These are phyloP conservation scores for Fraxinus baroniana DNA, from an alignment of 305 asterid genomes.

Conservation along the genomic window DNA sequence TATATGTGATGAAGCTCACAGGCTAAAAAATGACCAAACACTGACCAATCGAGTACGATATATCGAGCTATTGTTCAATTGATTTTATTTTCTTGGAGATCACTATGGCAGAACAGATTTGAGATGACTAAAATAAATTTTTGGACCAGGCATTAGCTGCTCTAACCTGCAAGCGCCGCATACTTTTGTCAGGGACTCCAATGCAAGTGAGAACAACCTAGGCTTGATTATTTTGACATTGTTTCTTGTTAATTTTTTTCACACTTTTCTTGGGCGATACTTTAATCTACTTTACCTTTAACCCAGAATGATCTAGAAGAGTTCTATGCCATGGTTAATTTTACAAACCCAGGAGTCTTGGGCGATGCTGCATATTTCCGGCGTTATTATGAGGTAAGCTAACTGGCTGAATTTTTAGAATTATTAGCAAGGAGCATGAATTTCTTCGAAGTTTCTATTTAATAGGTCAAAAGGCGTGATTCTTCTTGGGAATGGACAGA, in stretches of 20 bases:
- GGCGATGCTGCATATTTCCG: constrained; percentile 92
- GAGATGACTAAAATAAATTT: constrained; percentile 29
- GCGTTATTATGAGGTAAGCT: constrained; percentile 85
- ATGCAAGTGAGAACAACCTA: constrained; percentile 74
- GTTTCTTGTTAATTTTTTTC: constrained; percentile 14
- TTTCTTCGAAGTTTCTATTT: neutral
- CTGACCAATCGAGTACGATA: constrained; percentile 87
- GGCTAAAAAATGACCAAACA: constrained; percentile 94
- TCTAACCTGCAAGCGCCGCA: constrained; percentile 80
- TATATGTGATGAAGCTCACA: constrained; percentile 98
- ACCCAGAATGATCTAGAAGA: constrained; percentile 95
- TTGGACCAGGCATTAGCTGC: constrained; percentile 80
- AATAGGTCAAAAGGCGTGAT: neutral
- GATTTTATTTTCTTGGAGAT: constrained; percentile 19
- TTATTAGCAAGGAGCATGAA: constrained; percentile 11
- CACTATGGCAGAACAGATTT: constrained; percentile 26
- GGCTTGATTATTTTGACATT: constrained; percentile 14
- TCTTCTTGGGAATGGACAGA: constrained; percentile 13
- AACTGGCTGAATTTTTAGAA: constrained; percentile 19
- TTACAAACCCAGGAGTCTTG: constrained; percentile 88
- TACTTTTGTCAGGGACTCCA: constrained; percentile 92
- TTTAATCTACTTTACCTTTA: constrained; percentile 19
- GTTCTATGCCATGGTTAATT: constrained; percentile 96
- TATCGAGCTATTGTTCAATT: constrained; percentile 21
- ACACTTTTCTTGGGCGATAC: constrained; percentile 10